Base-by-base conservation (phyloP, 1,139 yeast species). In the Kodamaea alishanica region DNA sequence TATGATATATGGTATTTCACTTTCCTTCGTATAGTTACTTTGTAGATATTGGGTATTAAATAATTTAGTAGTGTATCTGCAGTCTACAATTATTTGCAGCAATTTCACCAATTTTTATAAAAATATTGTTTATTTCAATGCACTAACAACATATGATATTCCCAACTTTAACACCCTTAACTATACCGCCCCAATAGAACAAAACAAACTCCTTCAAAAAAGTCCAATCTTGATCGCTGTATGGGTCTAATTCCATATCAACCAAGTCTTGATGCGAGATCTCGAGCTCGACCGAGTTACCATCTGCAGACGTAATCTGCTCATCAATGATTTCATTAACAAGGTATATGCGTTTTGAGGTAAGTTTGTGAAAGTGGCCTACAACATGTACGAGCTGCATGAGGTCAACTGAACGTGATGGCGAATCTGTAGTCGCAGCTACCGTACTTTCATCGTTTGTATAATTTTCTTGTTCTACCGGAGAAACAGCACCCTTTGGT, bases 181-280 rank as follows among this genome's bases (percentile, higher is more conserved):
- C 69, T 28, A 48, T 42, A 2, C 52, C 46, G 10, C 70, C 69
- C 79, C 82, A 82, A 76, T 84, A 81, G n/a, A 65, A 51, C 32
- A 67, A 54, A 2, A 79, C 73, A 46, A 85, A 68, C 26, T 73
- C 71, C 37, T 67, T 58, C 11, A 83, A 65, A 55, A 85, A 84
- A 26, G 67, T 69, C 30, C 75, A 56, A 56, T 85, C 94, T 25
- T 70, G 70, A 7, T 58, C 47, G 12, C 81, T 73, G 51, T 82
- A 77, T 2, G 92, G 89, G 56, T 85, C 92, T 39, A 85, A 65
- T 27, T 88, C 94, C 83, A 84, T 77, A 40, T 81, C 86, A 11
- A 70, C 61, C 39, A 85, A 56, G 54, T 84, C 92, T 48, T 75
- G 73, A 46, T 68, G 68, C 2, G 73, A 73, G 29, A 74, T 65